A percentile compares a stretch with the other conserved stretches of the same genome.
These are phyloP conservation scores for Puya raimondii DNA, from an alignment of 176 grass and related monocot species.

Conservation along the genomic window DNA sequence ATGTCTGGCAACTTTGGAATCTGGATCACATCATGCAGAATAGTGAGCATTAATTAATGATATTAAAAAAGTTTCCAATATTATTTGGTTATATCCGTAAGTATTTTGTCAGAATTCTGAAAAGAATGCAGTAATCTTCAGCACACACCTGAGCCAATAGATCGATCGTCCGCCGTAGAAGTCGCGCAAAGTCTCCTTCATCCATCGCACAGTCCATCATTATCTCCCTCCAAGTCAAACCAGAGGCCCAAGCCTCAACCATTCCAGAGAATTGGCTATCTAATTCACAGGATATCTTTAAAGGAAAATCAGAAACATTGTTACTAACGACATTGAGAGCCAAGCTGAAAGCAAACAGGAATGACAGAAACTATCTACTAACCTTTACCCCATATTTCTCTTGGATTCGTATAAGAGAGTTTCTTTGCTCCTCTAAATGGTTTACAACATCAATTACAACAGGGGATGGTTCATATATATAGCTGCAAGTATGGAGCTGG, in stretches of 20 bases:
- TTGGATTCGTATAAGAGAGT: slow-evolving; percentile 71
- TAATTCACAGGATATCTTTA: slow-evolving; percentile 81
- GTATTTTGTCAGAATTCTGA: background rate
- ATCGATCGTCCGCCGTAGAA: slow-evolving; percentile 87
- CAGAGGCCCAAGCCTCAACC: slow-evolving; percentile 97
- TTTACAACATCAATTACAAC: slow-evolving; percentile 76
- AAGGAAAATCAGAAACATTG: slow-evolving; percentile 20
- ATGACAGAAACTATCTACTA: slow-evolving; percentile 7
- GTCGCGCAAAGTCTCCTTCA: slow-evolving; percentile 86
- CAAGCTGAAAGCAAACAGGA: background rate
- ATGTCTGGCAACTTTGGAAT: slow-evolving; percentile 99
- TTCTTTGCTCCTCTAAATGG: slow-evolving; percentile 77
- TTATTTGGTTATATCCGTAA: background rate
- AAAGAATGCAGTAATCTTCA: background rate
- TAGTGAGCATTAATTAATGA: slow-evolving; percentile 14
- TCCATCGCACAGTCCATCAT: slow-evolving; percentile 99
- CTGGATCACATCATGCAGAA: slow-evolving; percentile 26
- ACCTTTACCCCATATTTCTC: slow-evolving; percentile 78
- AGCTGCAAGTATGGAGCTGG: slow-evolving; percentile 38
- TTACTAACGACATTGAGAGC: background rate
- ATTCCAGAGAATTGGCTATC: slow-evolving; percentile 92
- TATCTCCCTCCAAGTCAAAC: slow-evolving; percentile 93
- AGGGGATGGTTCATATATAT: slow-evolving; percentile 88
- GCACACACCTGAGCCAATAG: slow-evolving; percentile 71
- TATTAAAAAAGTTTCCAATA: background rate